Conservation (phyloP, 768 basidiomycete genomes). For the Sistotremastrum suecicum region DNA sequence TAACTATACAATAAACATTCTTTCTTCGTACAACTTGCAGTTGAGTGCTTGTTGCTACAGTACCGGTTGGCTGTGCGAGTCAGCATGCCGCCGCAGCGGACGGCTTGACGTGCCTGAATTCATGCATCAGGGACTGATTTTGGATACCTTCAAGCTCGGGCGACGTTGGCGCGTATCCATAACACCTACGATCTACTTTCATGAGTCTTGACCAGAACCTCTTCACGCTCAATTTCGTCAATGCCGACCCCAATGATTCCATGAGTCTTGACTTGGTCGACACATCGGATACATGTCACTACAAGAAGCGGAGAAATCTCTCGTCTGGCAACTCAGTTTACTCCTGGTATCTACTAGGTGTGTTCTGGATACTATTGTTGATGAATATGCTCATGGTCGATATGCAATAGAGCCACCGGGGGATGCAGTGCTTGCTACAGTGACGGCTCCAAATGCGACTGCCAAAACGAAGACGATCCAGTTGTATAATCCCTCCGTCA, state of each 20-base stretch:
- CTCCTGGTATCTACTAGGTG: conserved; percentile 44
- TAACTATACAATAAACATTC: no score
- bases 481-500: conserved; percentile 55
- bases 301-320: conserved; percentile 51
- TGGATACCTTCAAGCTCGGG: no score
- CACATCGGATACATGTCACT: conserved; percentile 46
- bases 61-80: no score
- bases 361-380: neutral
- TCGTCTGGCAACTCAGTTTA: conserved; percentile 42
- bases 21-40: no score
- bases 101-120: no score
- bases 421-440: conserved; percentile 55
- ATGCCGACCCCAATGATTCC: conserved; percentile 42
- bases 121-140: no score
- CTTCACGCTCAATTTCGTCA: conserved; percentile 56
- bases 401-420: conserved; percentile 51
- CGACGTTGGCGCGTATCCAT: no score
- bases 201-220: conserved; percentile 83
- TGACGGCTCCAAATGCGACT: conserved; percentile 44
- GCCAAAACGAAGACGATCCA: conserved; percentile 66
- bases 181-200: neutral
- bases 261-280: conserved; percentile 60
- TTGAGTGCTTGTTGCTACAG: no score
- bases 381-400: neutral
- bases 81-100: no score